Evolutionary conservation across 768 basidiomycete genomes (phyloP), one percentile per base, ranked within the genome.

Genomic region (Collybia mongolica): DNA sequence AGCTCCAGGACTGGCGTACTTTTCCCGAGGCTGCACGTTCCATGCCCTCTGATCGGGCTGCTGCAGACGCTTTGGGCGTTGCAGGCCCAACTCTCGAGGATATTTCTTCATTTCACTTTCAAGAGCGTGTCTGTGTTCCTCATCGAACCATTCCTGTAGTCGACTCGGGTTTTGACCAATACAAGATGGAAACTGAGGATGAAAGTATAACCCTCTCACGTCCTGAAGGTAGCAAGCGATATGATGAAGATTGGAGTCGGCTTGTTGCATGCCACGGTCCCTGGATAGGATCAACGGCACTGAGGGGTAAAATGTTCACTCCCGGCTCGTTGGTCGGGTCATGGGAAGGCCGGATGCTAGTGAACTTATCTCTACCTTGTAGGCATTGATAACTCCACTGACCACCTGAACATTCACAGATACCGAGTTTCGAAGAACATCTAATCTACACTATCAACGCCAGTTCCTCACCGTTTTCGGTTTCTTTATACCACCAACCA

Each of bases 231-330:
- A 72, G 74, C 35, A 49, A 53, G 32, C 55, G 52, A 18, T 70
- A 74, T 51, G 81, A 82, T 55, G 59, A 59, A 39, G 77, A 79
- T 47, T 82, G 79, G 80, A 70, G 65, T 54, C 72, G 79, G 29
- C 54, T 76, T 19, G 74, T 73, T 3, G 61, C 66, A 6, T 80
- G 77, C 44, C 61, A 71, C 49, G 66, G 76, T 44, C 64, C 70
- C 3, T 70, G 65, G 61, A 55, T 60, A 19, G 57, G 59, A 26
- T 61, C 68, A 37, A 60, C 62, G n/a, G 68, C 73, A 11, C 56
- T 76, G 23, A 69, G 71, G 51, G 74, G 75, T 18, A 54, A 64
- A 2, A 68, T 79, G 18, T 79, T 72, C 53, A 60, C 62, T n/a
- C 64, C 68, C 18, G 81, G 80, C 19, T 63, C 72, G 2, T 44